Evolutionary conservation across 148 eudicot genomes (phyloP).

Genomic region (Fallopia convolvulus): DNA sequence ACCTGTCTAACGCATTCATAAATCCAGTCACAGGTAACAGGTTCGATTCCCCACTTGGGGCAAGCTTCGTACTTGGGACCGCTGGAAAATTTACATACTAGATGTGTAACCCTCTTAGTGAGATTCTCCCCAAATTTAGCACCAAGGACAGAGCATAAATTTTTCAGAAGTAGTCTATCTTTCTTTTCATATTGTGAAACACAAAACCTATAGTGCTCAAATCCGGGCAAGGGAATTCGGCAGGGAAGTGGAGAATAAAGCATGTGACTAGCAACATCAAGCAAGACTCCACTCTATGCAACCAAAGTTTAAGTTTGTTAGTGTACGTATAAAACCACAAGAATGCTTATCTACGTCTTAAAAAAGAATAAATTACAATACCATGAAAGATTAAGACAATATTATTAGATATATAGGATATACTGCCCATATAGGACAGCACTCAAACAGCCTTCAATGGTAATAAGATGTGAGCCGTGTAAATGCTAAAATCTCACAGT

Average conservation of each 20-base stretch:
- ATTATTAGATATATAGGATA: not conserved
- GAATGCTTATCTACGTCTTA: not conserved
- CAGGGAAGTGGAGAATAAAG: constrained; percentile 93
- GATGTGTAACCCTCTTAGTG: constrained; percentile 69
- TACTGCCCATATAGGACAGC: not conserved
- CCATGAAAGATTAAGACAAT: not conserved
- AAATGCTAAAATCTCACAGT: not conserved
- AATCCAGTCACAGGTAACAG: constrained; percentile 77
- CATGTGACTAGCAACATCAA: constrained; percentile 75
- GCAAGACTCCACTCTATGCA: constrained; percentile 62
- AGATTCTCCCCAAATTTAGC: constrained; percentile 58
- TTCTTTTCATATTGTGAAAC: constrained; percentile 77
- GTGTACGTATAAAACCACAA: not conserved
- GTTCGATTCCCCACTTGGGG: constrained; percentile 57
- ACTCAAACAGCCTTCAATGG: not conserved
- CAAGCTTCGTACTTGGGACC: constrained; percentile 86
- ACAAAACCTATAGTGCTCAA: constrained; percentile 51
- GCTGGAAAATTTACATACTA: constrained; percentile 68
- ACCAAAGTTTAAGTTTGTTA: constrained; percentile 2
- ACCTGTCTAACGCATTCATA: constrained; percentile 82
- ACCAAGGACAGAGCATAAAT: constrained; percentile 82
- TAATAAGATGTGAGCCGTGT: not conserved
- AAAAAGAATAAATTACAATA: not conserved
- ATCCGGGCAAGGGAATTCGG: constrained; percentile 77
- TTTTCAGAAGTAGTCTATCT: constrained; percentile 66